Base-by-base conservation (phyloP, 257 asterid species). In the Lithospermum erythrorhizon region DNA sequence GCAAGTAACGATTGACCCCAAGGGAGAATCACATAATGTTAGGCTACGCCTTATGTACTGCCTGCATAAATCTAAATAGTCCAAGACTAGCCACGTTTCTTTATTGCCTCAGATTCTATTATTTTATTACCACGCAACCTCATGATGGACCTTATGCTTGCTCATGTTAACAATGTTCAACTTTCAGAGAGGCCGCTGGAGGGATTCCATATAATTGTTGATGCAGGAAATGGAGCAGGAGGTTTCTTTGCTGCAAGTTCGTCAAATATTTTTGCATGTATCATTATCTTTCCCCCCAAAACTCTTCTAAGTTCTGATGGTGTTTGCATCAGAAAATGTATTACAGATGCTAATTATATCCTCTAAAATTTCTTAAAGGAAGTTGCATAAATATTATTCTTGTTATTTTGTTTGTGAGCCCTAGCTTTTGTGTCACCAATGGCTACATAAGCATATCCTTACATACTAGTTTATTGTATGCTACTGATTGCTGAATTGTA, bases 141-240 rank as follows among this genome's bases (percentile, higher is more conserved):
- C 25, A 60, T 53, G 48, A 48, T 67, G 45, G 51, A 68, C 56
- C 20, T 47, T 45, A 57, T 66, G 19, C 62, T 70, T 69, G 78
- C 72, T 66, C 71, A 68, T 67, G 59, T 57, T 55, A 63, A 8
- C 62, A 22, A 25, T n/a, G 55, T 64, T 49, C 62, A 59, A 65
- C 62, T 78, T 71, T 55, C 94, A 93, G 99, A 93, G 78, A 89
- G 79, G 83, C 99, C 99, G 55, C 77, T 93, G 77, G 94, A 89
- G 65, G 97, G 97, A 67, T 84, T 93, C 86, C 97, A 93, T 69
- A 89, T 93, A 66, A 79, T 93, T 72, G 99, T 93, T 66, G 99
- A 93, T 77, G 99, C 99, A 52, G 99, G 99, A 68, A 93, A 93
- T 75, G 99, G 99, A 30, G 95, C 99, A 47, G 99, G 99, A 67